Evolutionary conservation across 768 basidiomycete species (phyloP), one percentile per base, ranked within the genome.

Genomic region (Boletus pseudo-olivaceus): DNA sequence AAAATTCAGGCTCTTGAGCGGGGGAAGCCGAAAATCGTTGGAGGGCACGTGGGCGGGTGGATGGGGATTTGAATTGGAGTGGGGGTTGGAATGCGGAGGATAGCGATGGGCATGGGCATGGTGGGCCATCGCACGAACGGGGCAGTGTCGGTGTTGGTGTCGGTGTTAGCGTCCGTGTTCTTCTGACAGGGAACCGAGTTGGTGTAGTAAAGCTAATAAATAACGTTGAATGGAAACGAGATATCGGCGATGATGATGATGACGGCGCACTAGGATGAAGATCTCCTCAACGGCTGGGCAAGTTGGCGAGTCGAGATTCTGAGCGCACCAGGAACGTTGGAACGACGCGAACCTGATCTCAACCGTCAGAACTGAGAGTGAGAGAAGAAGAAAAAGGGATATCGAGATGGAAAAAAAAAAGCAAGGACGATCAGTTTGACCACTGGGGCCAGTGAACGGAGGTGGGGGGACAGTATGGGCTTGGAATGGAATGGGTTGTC

Each of bases 1-100:
- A 58, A 89, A 87, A 67, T 87, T 84, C 66, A 90, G 77, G 65
- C 87, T 85, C 73, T 82, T 88, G 67, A 89, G 78, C 19, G 86
- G 86, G 0, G 87, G 87, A 5, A 88, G 78, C 37, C 84, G 83
- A 61, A 82, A 70, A 53, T 77, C 73, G 54, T 71, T 76, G 63
- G 77, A 47, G 26, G 70, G 71, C 49, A 73, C 68, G 58, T 70
- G 73, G 34, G 73, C 62, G 7, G 73, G 72, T 19, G 71, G n/a
- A n/a, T n/a, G n/a, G n/a, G n/a, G n/a, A n/a, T n/a, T 63, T 59
- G 53, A 71, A 57, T 57, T 75, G 61, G 58, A 44, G 53, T 54
- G 47, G 19, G n/a, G n/a, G n/a, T n/a, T n/a, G n/a, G n/a, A n/a
- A n/a, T n/a, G n/a, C n/a, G n/a, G n/a, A n/a, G 46, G 43, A 30